Evolutionary conservation across 495 filamentous ascomycete species (phyloP).

Genomic region (Penicillium verhagenii): DNA sequence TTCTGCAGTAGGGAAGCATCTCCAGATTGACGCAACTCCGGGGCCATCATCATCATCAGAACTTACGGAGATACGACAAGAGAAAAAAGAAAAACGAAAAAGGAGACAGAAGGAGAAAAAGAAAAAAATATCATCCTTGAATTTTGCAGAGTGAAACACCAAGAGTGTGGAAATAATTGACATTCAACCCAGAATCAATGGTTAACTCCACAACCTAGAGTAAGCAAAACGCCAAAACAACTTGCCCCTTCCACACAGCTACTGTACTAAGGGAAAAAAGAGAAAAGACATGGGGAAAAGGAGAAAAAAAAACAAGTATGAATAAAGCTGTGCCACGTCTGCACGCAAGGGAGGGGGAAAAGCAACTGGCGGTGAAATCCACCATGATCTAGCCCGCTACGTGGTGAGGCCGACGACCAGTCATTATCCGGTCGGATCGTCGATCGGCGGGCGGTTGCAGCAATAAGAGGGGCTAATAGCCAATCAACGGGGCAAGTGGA

Average conservation of each 20-base stretch:
- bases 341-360: slow-evolving; percentile 22
- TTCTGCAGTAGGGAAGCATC: too few relatives aligned
- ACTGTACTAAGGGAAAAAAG: too few relatives aligned
- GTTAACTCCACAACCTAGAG: slow-evolving; percentile 7
- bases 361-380: slow-evolving; percentile 33
- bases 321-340: slow-evolving; percentile 23
- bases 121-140: not conserved
- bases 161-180: not conserved
- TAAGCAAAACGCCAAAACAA: not conserved
- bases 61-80: too few relatives aligned
- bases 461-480: not conserved
- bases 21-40: too few relatives aligned
- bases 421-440: slow-evolving; percentile 32
- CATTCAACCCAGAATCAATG: slow-evolving; percentile 3
- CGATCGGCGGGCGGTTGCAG: slow-evolving; percentile 31
- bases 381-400: slow-evolving; percentile 31
- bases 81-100: too few relatives aligned
- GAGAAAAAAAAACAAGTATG: not conserved
- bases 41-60: too few relatives aligned
- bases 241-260: too few relatives aligned
- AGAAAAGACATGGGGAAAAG: too few relatives aligned
- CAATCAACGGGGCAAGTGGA: not conserved
- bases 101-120: too few relatives aligned
- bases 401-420: slow-evolving; percentile 29
- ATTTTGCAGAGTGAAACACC: not conserved